Base-by-base conservation (phyloP, 805 yeast species). In the Wickerhamiella occidentalis region DNA sequence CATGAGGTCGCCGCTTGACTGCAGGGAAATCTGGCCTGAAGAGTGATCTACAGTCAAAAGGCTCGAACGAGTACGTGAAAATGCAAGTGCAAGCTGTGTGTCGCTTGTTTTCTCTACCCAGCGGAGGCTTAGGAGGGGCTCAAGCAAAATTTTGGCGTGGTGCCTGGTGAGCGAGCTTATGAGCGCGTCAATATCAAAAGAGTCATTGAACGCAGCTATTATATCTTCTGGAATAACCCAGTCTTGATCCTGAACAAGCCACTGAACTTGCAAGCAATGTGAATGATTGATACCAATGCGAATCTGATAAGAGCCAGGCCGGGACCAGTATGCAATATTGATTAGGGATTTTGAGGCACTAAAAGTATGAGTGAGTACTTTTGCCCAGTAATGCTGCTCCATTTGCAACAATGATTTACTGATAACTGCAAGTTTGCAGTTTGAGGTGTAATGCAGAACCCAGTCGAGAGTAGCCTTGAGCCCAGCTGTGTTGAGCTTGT, bases 291-390 rank as follows among this genome's bases (percentile, higher is more conserved):
- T 72, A 1, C 81, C 77, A 43, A 69, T 70, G 57, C 73, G 70
- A 45, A 55, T 49, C 11, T 56, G 45, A 22, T 43, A 33, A 4
- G 70, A 66, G 28, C 71, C 74, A 22, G 67, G 64, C 41, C 74
- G 67, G 51, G 68, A 69, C 90, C 94, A 85, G 63, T 83, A 85
- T 44, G 75, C 73, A 1, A 84, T 68, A 2, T 71, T 62, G 11
- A 85, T 73, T 18, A 72, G 63, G 22, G 78, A 73, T 49, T 72
- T 70, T 8, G 76, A 37, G 78, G 11, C 79, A 70, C 51, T 70
- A 71, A 58, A 77, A 17, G 73, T 68, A 62, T 77, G 83, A 40
- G 76, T 75, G 40, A 85, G 60, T 44, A 75, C 76, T 7, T 77
- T 74, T 47, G 77, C 69, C 86, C 86, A 82, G 3, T 72, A 57